Evolutionary conservation across 108 stramenopile genomes (phyloP).

Genomic region (Pseudonitzschia multiseries): DNA sequence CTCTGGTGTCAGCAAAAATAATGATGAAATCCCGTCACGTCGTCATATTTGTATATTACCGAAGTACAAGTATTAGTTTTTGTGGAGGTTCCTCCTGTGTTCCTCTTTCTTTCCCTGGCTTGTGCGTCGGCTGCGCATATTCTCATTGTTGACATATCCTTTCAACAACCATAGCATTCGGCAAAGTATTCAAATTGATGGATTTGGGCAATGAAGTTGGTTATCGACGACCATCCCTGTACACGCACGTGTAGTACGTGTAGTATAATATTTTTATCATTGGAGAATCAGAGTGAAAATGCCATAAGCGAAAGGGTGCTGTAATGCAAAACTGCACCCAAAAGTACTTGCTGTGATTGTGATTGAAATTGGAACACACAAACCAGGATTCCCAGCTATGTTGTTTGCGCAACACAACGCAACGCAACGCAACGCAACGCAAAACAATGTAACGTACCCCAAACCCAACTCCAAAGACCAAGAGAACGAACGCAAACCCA

Average conservation of each 20-base stretch:
- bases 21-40: no score
- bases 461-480: slow-evolving; percentile 15
- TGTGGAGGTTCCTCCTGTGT: no score
- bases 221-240: slow-evolving; percentile 20
- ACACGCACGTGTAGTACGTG: no score
- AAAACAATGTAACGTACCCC: background rate
- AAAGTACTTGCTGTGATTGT: background rate
- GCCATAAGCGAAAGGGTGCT: no score
- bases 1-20: no score
- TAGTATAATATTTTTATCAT: no score
- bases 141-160: background rate
- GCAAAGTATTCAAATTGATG: slow-evolving; percentile 27
- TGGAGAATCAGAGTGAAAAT: background rate
- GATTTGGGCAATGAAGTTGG: slow-evolving; percentile 18
- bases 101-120: no score
- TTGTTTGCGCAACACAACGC: no score
- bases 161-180: slow-evolving; percentile 23
- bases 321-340: background rate
- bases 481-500: background rate
- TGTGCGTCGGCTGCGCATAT: no score
- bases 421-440: no score
- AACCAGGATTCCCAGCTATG: background rate
- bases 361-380: background rate
- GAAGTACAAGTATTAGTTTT: no score
- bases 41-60: no score